A percentile compares a stretch with the other conserved stretches of the same genome.
These are phyloP conservation scores for Lunularia cruciata DNA, from an alignment of 225 moss, liverwort and hornwort genomes.

Conservation along the genomic window DNA sequence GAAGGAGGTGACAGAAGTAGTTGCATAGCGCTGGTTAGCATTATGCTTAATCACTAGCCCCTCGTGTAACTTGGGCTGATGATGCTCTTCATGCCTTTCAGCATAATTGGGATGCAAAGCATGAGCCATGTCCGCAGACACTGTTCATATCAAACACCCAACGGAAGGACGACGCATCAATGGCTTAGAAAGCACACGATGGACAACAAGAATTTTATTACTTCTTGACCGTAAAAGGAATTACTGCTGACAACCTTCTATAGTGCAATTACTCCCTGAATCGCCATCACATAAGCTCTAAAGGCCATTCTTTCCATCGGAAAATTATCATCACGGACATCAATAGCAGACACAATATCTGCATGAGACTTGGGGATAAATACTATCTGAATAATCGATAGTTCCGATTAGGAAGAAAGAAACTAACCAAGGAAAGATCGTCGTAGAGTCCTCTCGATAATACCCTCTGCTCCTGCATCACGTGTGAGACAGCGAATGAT, in stretches of 20 bases:
- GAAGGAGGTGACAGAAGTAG: slow-evolving; percentile 70
- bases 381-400: too few relatives aligned
- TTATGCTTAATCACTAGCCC: slow-evolving; percentile 78
- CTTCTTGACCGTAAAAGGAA: too few relatives aligned
- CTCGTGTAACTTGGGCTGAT: slow-evolving; percentile 78
- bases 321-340: too few relatives aligned
- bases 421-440: slow-evolving; percentile 67
- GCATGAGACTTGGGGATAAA: too few relatives aligned
- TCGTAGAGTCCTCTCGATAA: slow-evolving; percentile 77
- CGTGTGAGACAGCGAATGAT: slow-evolving; percentile 68
- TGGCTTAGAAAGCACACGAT: too few relatives aligned
- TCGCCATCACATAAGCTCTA: too few relatives aligned
- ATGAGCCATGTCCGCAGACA: slow-evolving; percentile 93
- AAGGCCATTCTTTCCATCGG: too few relatives aligned
- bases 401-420: too few relatives aligned
- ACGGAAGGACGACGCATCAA: not conserved
- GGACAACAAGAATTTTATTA: too few relatives aligned
- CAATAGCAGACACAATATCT: too few relatives aligned
- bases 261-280: too few relatives aligned
- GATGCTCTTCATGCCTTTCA: slow-evolving; percentile 83
- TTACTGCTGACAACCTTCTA: too few relatives aligned
- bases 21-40: slow-evolving; percentile 88
- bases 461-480: slow-evolving; percentile 59
- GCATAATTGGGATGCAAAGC: slow-evolving; percentile 78
- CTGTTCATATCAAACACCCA: slow-evolving; percentile 31